A percentile compares a stretch with the other conserved stretches of the same genome.
Evolutionary conservation across 2,329 filamentous ascomycete species (phyloP).

Genomic region (Aspergillus fumigatiaffinis): DNA sequence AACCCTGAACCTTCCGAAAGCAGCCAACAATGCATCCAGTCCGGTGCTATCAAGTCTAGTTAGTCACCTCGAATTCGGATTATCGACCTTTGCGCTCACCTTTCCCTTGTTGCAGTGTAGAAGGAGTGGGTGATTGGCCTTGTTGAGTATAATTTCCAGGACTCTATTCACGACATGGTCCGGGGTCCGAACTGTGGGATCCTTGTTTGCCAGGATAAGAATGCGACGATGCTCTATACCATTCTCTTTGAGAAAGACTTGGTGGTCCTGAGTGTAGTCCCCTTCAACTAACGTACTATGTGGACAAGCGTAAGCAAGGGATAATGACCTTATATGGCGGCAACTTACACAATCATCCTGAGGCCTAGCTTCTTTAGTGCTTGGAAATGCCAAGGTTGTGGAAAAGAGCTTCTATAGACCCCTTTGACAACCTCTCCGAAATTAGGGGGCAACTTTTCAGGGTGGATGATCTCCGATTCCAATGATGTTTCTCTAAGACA

Average conservation of each 20-base stretch:
- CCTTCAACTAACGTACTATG: slow-evolving; percentile 61
- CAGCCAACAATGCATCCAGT: slow-evolving; percentile 85
- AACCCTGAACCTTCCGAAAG: slow-evolving; percentile 68
- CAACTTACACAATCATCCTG: slow-evolving; percentile 72
- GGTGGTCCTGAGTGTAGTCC: slow-evolving; percentile 49
- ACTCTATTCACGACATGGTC: slow-evolving; percentile 65
- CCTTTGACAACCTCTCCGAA: slow-evolving; percentile 71
- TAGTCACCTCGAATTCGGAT: neutral
- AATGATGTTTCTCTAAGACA: slow-evolving; percentile 28
- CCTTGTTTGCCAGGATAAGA: slow-evolving; percentile 84
- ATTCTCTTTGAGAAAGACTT: slow-evolving; percentile 60
- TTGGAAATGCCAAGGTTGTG: slow-evolving; percentile 63
- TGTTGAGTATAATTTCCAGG: slow-evolving; percentile 66
- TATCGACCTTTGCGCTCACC: slow-evolving; percentile 39
- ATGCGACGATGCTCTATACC: slow-evolving; percentile 71
- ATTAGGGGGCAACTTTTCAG: slow-evolving; percentile 55
- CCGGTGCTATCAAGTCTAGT: slow-evolving; percentile 58
- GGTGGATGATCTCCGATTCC: slow-evolving; percentile 16
- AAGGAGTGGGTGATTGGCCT: slow-evolving; percentile 71
- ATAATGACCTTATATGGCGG: neutral
- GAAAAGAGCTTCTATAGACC: slow-evolving; percentile 80
- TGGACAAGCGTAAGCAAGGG: neutral
- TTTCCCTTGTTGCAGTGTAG: slow-evolving; percentile 94
- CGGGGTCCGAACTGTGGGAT: slow-evolving; percentile 61
- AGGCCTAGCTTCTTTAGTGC: slow-evolving; percentile 66